Evolutionary conservation across 2,329 filamentous ascomycete species (phyloP).

Genomic region (Incumbomyces lentus): DNA sequence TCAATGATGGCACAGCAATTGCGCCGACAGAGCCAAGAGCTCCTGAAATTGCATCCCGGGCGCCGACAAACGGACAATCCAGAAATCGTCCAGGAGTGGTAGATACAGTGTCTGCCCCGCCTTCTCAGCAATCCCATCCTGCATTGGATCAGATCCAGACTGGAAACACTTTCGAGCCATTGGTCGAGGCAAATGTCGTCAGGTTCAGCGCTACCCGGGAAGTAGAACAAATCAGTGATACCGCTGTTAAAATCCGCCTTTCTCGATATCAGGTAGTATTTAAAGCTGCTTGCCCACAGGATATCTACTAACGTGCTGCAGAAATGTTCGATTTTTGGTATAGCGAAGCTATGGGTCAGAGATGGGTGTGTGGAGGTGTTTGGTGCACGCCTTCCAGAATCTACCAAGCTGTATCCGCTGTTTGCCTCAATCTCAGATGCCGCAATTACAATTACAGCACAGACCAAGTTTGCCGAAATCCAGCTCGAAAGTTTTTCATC

Average conservation of each 20-base stretch:
- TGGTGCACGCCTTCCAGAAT: conserved; percentile 46
- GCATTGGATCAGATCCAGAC: not conserved
- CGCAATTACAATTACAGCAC: conserved; percentile 40
- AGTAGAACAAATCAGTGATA: conserved; percentile 12
- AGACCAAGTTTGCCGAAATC: conserved; percentile 12
- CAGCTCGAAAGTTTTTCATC: conserved; percentile 10
- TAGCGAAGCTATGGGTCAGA: conserved; percentile 48
- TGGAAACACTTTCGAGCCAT: conserved; percentile 14
- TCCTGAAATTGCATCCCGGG: not conserved
- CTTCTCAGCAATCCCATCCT: not conserved
- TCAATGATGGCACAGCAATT: conserved; percentile 1
- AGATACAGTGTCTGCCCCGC: not conserved
- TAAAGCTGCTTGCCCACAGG: too few relatives aligned
- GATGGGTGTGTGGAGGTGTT: conserved; percentile 47
- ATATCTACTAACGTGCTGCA: conserved; percentile 15
- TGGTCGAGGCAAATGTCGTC: conserved; percentile 14
- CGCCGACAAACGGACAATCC: not conserved
- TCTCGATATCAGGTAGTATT: conserved; percentile 15
- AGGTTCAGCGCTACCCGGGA: conserved; percentile 14
- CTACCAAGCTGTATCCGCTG: conserved; percentile 34
- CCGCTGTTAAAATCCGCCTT: conserved; percentile 14
- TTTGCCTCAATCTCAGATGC: conserved; percentile 49
- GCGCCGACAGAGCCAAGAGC: conserved; percentile 7
- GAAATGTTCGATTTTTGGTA: conserved; percentile 39
- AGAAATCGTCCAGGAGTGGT: not conserved